Evolutionary conservation across 805 yeast species (phyloP), one percentile per base, ranked within the genome.

Genomic region (Hanseniaspora lindneri): DNA sequence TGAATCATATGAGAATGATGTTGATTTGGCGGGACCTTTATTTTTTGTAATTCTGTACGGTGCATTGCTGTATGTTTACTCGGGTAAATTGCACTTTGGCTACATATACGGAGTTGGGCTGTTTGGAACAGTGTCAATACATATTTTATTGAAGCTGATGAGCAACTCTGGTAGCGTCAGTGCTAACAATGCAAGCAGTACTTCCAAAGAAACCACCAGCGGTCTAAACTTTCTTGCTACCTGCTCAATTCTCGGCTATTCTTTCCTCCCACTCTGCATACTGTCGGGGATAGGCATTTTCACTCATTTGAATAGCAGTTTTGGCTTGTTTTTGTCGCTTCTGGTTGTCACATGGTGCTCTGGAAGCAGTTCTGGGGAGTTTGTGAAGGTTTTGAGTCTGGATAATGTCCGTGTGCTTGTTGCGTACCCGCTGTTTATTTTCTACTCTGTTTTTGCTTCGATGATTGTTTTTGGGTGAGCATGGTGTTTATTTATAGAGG

Each of bases 81-180:
- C 95, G 1, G 97, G 98, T 4, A 92, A 89, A 63, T 83, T 89
- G 14, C 97, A 92, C 63, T 92, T 92, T 61, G 97, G 97, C 2
- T 92, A 92, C 63, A 83, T 92, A 43, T 92, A 92, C 60, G 97
- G 98, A 34, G 94, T 92, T 36, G 97, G 96, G 0, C 66, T 92
- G 37, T 79, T 89, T 56, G 98, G 98, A 16, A 82, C 94, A 1
- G 61, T 85, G 14, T 78, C 94, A 28, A 74, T 87, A 54, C 96
- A 88, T 65, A 75, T 76, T 56, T 69, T 92, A 51, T 82, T 94
- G 63, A 87, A 83, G 61, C 70, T 86, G 53, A 92, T 92, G 98
- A 79, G 94, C 50, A 75, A 73, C 11, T 11, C 29, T 27, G 8
- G 10, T 11, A 8, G 11, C 49, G 72, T 71, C 40, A 67, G 69